Conservation (phyloP, 176 grass and related monocot genomes). For the Guadua angustifolia region DNA sequence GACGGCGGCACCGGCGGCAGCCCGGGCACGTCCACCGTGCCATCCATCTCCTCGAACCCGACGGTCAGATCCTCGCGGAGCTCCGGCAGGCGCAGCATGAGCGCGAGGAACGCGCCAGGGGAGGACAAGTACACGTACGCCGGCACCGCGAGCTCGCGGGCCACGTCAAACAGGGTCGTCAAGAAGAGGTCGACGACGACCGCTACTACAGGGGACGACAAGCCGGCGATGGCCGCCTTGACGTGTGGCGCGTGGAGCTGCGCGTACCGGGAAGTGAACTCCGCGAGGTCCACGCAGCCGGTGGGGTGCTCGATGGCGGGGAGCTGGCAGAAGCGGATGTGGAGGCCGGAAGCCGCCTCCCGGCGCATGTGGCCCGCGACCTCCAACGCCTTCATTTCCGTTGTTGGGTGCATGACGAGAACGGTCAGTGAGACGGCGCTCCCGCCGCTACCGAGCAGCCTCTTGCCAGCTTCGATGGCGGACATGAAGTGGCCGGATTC, state of each 20-base stretch:
- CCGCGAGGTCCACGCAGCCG: slow-evolving; percentile 4
- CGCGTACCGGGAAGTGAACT: slow-evolving; percentile 14
- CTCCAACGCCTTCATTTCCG: not conserved
- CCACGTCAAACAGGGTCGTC: slow-evolving; percentile 29
- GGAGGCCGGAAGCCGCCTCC: not conserved
- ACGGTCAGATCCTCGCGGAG: not conserved
- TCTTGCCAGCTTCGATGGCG: slow-evolving; percentile 45
- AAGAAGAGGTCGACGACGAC: slow-evolving; percentile 50
- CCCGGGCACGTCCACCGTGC: slow-evolving; percentile 38
- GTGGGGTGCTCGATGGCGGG: slow-evolving; percentile 41
- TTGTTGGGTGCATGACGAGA: slow-evolving; percentile 31
- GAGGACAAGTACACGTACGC: slow-evolving; percentile 50
- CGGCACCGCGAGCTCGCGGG: slow-evolving; percentile 41
- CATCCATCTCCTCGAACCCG: slow-evolving; percentile 34
- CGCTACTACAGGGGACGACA: slow-evolving; percentile 29
- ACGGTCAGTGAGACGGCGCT: slow-evolving; percentile 42
- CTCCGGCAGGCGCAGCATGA: slow-evolving; percentile 35
- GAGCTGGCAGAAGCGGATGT: slow-evolving; percentile 41
- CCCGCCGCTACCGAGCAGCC: slow-evolving; percentile 18
- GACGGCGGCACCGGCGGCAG: slow-evolving; percentile 37
- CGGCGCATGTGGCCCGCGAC: slow-evolving; percentile 33
- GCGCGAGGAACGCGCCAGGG: slow-evolving; percentile 47
- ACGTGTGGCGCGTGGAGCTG: slow-evolving; percentile 37
- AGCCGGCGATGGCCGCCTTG: slow-evolving; percentile 36
- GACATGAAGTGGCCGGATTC: slow-evolving; percentile 51